A percentile compares a stretch with the other conserved stretches of the same genome.
phyloP scores from a whole-genome alignment of 2,329 filamentous ascomycete genomes.

The Colletotrichum filicis region DNA sequence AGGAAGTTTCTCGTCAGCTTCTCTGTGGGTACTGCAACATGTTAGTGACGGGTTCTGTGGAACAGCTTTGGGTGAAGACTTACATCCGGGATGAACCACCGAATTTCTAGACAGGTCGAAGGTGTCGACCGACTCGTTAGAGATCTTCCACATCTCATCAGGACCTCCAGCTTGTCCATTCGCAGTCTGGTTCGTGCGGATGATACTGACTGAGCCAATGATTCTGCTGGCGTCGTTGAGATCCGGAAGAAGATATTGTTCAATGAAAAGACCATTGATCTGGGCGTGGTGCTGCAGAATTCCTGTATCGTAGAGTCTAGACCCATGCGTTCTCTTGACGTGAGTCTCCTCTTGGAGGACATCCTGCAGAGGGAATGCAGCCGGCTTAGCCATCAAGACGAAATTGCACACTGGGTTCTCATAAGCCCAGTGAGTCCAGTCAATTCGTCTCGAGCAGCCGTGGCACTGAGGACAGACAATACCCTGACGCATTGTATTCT shows the following conservation, averaged over 20 bases:
- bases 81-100: constrained; percentile 47
- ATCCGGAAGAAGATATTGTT: constrained; percentile 54
- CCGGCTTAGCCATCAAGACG: constrained; percentile 45
- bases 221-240: constrained; percentile 44
- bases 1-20: constrained; percentile 62
- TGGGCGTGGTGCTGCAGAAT: constrained; percentile 32
- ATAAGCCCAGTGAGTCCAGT: constrained; percentile 74
- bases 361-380: constrained; percentile 33
- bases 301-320: constrained; percentile 2
- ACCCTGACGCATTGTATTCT: constrained; percentile 66
- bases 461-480: constrained; percentile 74
- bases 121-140: constrained; percentile 51
- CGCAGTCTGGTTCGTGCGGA: constrained; percentile 64
- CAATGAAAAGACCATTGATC: constrained; percentile 17
- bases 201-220: constrained; percentile 65
- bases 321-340: not conserved
- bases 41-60: constrained; percentile 39
- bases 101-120: constrained; percentile 58
- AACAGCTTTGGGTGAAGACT: constrained; percentile 37
- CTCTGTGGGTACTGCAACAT: constrained; percentile 48
- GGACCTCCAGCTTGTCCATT: constrained; percentile 65
- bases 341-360: constrained; percentile 35
- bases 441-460: constrained; percentile 68
- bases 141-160: constrained; percentile 66
- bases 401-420: constrained; percentile 62